Percentiles rank a stretch among this genome's conserved stretches.
phyloP scores from a whole-genome alignment of 2,329 filamentous ascomycete species.

The Thermoascus crustaceus region DNA sequence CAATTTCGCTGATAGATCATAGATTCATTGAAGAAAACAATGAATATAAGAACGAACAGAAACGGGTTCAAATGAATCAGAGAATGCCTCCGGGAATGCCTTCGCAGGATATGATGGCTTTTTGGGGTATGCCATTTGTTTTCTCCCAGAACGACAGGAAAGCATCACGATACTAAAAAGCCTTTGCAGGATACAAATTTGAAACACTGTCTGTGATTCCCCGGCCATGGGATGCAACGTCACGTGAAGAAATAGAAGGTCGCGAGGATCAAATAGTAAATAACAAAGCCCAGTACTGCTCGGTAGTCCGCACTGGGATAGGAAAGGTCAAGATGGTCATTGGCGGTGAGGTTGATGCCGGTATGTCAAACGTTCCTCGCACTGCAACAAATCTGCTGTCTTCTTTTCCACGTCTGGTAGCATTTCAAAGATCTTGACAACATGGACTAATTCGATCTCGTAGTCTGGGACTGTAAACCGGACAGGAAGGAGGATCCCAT shows the following conservation, averaged over 20 bases:
- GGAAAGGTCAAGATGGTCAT: conserved; percentile 67
- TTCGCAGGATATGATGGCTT: conserved; percentile 77
- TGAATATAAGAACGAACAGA: conserved; percentile 57
- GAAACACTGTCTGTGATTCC: conserved; percentile 76
- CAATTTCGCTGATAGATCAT: conserved; percentile 10
- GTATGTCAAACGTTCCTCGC: conserved; percentile 44
- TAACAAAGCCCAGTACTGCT: conserved; percentile 94
- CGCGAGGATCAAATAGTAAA: conserved; percentile 66
- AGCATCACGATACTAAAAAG: conserved; percentile 7
- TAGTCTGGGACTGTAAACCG: conserved; percentile 80
- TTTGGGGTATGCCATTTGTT: conserved; percentile 59
- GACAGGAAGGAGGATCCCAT: conserved; percentile 56
- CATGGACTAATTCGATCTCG: conserved; percentile 1
- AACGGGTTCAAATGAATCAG: conserved; percentile 48
- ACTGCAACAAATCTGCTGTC: background rate
- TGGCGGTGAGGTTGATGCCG: conserved; percentile 87
- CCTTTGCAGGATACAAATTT: conserved; percentile 77
- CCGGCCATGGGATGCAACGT: conserved; percentile 61
- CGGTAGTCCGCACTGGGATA: conserved; percentile 80
- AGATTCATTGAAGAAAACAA: conserved; percentile 94
- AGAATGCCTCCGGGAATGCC: conserved; percentile 44
- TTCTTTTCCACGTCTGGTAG: background rate
- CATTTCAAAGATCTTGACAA: conserved; percentile 2
- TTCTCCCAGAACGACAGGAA: background rate
- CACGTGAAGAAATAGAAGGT: conserved; percentile 68